These are phyloP conservation scores for Lactarius hengduanensis DNA, from an alignment of 768 basidiomycete genomes.

Conservation along the genomic window DNA sequence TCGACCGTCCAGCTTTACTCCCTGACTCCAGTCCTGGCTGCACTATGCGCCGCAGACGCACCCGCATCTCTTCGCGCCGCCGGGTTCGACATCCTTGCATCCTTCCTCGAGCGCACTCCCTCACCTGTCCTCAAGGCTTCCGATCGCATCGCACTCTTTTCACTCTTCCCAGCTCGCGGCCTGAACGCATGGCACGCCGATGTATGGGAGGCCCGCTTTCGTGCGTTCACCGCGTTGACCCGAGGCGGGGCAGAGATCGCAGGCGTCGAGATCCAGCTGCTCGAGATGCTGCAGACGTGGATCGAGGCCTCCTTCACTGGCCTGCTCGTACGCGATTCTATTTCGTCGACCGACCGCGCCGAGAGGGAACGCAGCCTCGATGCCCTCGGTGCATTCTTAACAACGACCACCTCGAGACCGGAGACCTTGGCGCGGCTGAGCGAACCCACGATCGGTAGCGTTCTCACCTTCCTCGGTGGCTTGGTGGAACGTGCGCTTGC, in stretches of 20 bases:
- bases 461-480: slow-evolving; percentile 59
- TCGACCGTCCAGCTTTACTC: slow-evolving; percentile 37
- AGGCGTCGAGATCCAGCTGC: slow-evolving; percentile 60
- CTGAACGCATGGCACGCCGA: slow-evolving; percentile 56
- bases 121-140: slow-evolving; percentile 46
- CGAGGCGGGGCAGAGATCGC: slow-evolving; percentile 56
- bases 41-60: slow-evolving; percentile 54
- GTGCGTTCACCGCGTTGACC: slow-evolving; percentile 64
- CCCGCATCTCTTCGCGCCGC: slow-evolving; percentile 60
- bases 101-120: slow-evolving; percentile 65
- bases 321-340: slow-evolving; percentile 36
- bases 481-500: slow-evolving; percentile 55
- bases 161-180: slow-evolving; percentile 52
- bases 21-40: slow-evolving; percentile 60
- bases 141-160: slow-evolving; percentile 63
- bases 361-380: slow-evolving; percentile 68
- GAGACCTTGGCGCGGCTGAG: slow-evolving; percentile 60
- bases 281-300: slow-evolving; percentile 61
- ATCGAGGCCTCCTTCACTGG: slow-evolving; percentile 64
- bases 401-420: slow-evolving; percentile 46
- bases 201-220: slow-evolving; percentile 68
- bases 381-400: slow-evolving; percentile 57
- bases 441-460: slow-evolving; percentile 53
- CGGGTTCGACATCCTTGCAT: slow-evolving; percentile 69
- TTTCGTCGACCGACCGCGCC: slow-evolving; percentile 39